Evolutionary conservation across 345 rosid species (phyloP), one percentile per base, ranked within the genome.

Genomic region (Raphanus raphanistrum): DNA sequence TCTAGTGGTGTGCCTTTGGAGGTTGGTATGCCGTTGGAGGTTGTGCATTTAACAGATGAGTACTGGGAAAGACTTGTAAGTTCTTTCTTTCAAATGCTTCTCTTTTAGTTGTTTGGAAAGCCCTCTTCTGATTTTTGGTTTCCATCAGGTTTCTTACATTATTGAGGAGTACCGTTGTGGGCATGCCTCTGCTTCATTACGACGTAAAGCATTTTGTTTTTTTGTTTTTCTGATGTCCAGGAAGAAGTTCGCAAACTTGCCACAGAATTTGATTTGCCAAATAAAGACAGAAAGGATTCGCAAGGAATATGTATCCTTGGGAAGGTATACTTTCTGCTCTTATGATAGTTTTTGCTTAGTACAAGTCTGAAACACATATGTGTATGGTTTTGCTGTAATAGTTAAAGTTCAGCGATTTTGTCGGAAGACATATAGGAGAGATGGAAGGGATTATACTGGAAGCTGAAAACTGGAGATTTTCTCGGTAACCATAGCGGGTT

Each of bases 241-340:
- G 88, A 90, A 5, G 95, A 89, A 80, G 97, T 92, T 83, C 89
- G 92, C 69, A 85, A 84, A 69, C 87, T 92, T 74, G 98, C 98
- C 7, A 65, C 86, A 54, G 70, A 71, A 64, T 88, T 90, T 43
- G 84, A 89, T 85, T 79, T 94, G 83, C 93, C 95, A 73, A 92
- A 92, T 84, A 89, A 92, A 87, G 89, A 86, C 68, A 86, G 97
- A 75, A 94, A 94, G 87, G 98, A 94, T 82, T 94, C 98, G 1
- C 92, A 89, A 74, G 97, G 98, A 76, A 92, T 92, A 81, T 94
- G 98, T 83, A 90, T 90, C 81, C 93, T 94, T 60, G 94, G 98
- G 67, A 94, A 92, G 96, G 97, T 92, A 85, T 13, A 50, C 41
- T 29, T 6, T n/a, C n/a, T n/a, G n/a, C n/a, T n/a, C n/a, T n/a